Evolutionary conservation across 371 early-diverging fungal genomes (phyloP).

Genomic region (Mortierella sp.): DNA sequence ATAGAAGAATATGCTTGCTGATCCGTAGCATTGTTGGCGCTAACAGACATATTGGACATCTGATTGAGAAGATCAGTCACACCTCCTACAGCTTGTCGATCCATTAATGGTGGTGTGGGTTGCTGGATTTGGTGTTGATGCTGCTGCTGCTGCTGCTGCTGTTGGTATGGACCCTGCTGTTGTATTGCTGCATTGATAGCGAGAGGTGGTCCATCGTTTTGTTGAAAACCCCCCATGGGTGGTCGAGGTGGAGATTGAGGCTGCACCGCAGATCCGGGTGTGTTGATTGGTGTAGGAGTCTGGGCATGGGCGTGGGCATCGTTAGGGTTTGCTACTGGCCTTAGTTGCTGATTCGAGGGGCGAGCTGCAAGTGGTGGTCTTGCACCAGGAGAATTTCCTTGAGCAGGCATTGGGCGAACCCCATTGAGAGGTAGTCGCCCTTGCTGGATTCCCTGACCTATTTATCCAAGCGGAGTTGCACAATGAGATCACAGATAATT

Average conservation of each 20-base stretch:
- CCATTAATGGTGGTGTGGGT: neutral
- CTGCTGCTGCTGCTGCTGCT: constrained; percentile 21
- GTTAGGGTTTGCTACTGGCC: constrained; percentile 17
- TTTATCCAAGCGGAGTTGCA: neutral
- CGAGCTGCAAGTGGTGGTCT: constrained; percentile 35
- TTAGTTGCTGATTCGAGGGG: constrained; percentile 34
- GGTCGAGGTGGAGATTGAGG: constrained; percentile 33
- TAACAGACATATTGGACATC: constrained; percentile 48
- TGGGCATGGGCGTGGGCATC: constrained; percentile 13
- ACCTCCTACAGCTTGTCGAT: constrained; percentile 28
- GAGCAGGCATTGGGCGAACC: constrained; percentile 29
- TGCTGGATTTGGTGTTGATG: constrained; percentile 27
- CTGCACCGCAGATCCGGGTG: constrained; percentile 35
- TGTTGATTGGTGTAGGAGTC: constrained; percentile 37
- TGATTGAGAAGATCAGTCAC: constrained; percentile 34
- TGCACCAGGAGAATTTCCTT: constrained; percentile 33
- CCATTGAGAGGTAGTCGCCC: constrained; percentile 35
- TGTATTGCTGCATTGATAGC: constrained; percentile 14
- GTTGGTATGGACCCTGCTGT: constrained; percentile 21
- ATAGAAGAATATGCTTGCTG: constrained; percentile 23
- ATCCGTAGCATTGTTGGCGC: constrained; percentile 17
- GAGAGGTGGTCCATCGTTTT: constrained; percentile 23
- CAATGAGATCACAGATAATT: neutral
- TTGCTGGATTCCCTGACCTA: constrained; percentile 20
- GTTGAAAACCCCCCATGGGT: constrained; percentile 16